Percentiles rank a stretch among this genome's conserved stretches.
Conservation (phyloP, 164 flowering plant genomes). For the Aristolochia californica region DNA sequence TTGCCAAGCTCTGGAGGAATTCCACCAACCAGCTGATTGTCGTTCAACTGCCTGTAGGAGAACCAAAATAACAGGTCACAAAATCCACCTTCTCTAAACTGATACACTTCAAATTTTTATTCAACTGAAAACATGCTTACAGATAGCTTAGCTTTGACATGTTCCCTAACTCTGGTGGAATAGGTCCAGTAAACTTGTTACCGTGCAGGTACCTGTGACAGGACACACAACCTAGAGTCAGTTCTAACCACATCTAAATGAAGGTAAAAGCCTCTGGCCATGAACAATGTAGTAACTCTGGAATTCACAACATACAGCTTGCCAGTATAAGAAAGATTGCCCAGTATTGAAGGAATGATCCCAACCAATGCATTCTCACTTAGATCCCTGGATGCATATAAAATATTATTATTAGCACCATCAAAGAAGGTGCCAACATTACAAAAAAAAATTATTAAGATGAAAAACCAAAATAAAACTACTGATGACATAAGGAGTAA, state of each 20-base stretch:
- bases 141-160: conserved; percentile 91
- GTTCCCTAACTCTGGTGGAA: conserved; percentile 92
- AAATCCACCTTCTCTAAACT: too few species aligned
- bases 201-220: conserved; percentile 72
- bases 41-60: conserved; percentile 62
- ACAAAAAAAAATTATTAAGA: too few species aligned
- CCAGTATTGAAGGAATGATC: conserved; percentile 77
- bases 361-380: conserved; percentile 87
- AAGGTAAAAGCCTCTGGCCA: too few species aligned
- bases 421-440: too few species aligned
- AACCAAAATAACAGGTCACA: not conserved
- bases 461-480: too few species aligned
- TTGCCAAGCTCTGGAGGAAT: conserved; percentile 90
- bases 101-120: not conserved
- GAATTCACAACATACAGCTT: conserved; percentile 52
- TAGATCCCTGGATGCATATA: conserved; percentile 44
- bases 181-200: conserved; percentile 71
- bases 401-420: not conserved
- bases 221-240: not conserved
- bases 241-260: too few species aligned
- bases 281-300: not conserved
- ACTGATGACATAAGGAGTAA: too few species aligned
- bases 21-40: conserved; percentile 52
- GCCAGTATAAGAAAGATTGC: conserved; percentile 81
- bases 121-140: conserved; percentile 27